Base-by-base conservation (phyloP, 805 yeast species). In the Komagataella pastoris region DNA sequence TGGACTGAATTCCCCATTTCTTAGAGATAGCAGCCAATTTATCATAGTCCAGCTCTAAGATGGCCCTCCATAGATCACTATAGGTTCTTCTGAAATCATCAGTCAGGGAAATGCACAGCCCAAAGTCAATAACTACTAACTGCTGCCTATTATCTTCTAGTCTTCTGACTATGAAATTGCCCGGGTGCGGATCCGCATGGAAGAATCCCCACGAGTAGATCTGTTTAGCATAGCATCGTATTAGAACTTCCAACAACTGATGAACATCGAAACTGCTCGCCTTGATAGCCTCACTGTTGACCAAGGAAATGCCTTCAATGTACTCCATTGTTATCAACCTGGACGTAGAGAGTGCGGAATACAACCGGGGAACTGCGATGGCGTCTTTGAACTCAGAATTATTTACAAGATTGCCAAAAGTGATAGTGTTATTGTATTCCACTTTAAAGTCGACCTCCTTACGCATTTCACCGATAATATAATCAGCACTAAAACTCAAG, bases 131-230 rank as follows among this genome's bases (percentile, higher is more conserved):
- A 49, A 85, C 68, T 24, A 86, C 88, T 44, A 84, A 65, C 7
- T n/a, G 18, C 7, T 17, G 44, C 6, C 21, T 8, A 17, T 51
- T 53, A 4, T 56, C 55, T 12, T 66, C 52, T 18, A 61, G 61
- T 24, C 61, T 58, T 44, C 89, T 66, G 3, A 81, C 78, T 52
- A 86, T 61, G 56, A 86, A 64, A 61, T 85, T 86, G 5, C 95
- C 95, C 1, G 93, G 93, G 58, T 85, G 95, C 10, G 91, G 87
- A 60, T 83, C 90, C 51, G 86, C 77, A 61, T 83, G 89, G 17
- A 83, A 79, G 36, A 77, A 68, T 5, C 88, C 88, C 76, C 83
- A 83, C 30, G 70, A 65, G 61, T 81, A 84, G 17, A 81, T 76
- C 65, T 80, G 86, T 54, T 74, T 71, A 19, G 80, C 77, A 56